Conservation (phyloP, 805 yeast species). For the Vanderwaltozyma tropicalis region DNA sequence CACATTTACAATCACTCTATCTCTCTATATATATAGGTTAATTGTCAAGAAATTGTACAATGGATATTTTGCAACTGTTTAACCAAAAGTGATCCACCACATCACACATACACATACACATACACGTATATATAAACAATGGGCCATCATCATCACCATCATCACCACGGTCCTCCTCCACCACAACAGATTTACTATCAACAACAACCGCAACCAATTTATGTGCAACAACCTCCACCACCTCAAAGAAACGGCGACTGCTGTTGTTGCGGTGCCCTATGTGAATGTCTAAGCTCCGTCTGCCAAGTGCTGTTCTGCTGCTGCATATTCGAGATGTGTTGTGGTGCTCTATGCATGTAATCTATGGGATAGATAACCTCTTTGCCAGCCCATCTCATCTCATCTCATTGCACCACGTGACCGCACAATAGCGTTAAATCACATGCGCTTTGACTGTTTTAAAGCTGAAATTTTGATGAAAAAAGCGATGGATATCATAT, state of each 20-base stretch:
- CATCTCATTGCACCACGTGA: too few species aligned
- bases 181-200: conserved; percentile 22
- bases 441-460: too few species aligned
- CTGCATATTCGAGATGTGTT: conserved; percentile 19
- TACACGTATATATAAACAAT: background rate
- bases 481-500: too few species aligned
- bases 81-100: background rate
- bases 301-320: conserved; percentile 18
- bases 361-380: too few species aligned
- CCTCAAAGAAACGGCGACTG: conserved; percentile 12
- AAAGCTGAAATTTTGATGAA: too few species aligned
- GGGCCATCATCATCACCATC: conserved; percentile 1
- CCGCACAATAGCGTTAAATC: too few species aligned
- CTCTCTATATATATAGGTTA: too few species aligned
- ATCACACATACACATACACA: background rate
- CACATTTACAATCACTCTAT: too few species aligned
- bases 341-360: too few species aligned
- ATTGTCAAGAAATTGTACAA: too few species aligned
- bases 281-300: conserved; percentile 3
- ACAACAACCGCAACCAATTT: conserved; percentile 20
- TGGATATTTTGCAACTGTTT: too few species aligned
- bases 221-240: conserved; percentile 21
- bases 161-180: conserved; percentile 3
- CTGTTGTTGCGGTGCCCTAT: conserved; percentile 12
- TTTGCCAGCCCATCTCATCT: background rate